Evolutionary conservation across 169 alveolate species (phyloP).

Genomic region (Eimeria falciformis): DNA sequence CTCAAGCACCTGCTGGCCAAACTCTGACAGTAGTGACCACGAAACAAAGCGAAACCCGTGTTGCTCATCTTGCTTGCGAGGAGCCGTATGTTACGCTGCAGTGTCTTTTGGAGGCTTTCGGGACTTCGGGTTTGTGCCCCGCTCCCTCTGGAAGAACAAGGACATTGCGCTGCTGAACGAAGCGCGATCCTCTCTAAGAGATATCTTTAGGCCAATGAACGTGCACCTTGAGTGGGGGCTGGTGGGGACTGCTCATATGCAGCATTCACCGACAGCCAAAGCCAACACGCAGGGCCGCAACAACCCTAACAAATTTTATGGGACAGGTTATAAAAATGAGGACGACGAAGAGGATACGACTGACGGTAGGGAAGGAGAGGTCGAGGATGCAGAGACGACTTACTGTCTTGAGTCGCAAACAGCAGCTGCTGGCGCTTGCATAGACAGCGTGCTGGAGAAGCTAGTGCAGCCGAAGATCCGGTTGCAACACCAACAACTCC

Average conservation of each 20-base stretch:
- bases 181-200: constrained; percentile 44
- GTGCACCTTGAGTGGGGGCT: not conserved
- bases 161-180: constrained; percentile 29
- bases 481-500: constrained; percentile 39
- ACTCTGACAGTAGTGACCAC: not conserved
- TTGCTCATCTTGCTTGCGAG: constrained; percentile 44
- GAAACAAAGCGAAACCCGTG: not conserved
- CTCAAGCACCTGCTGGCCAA: not conserved
- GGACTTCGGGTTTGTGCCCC: constrained; percentile 59
- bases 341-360: not conserved
- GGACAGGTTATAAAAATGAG: not conserved
- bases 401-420: not conserved
- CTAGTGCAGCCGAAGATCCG: constrained; percentile 53
- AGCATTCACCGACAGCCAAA: not conserved
- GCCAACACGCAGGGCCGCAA: not conserved
- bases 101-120: constrained; percentile 62
- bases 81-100: constrained; percentile 50
- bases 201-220: not conserved
- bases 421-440: constrained; percentile 7
- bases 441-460: constrained; percentile 26
- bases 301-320: not conserved
- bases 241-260: not conserved
- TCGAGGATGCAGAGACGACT: not conserved
- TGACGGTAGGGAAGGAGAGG: not conserved
- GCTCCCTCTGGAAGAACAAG: constrained; percentile 48